Percentiles rank a stretch among this genome's conserved stretches.
phyloP scores from a whole-genome alignment of 2,329 filamentous ascomycete species.

The Sporothrix pallida region DNA sequence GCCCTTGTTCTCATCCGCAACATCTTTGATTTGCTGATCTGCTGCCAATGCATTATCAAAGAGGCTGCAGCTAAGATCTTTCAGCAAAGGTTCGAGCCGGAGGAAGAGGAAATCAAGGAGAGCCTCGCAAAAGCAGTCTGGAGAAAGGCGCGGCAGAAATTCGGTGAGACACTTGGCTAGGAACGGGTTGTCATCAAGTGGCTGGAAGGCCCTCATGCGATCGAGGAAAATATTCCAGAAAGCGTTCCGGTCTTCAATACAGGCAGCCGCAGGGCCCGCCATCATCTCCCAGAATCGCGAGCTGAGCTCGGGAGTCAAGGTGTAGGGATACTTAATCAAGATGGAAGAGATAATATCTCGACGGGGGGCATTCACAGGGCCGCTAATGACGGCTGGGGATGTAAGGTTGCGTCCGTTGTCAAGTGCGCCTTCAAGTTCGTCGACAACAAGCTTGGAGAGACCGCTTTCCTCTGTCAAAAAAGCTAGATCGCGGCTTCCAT shows the following conservation, averaged over 20 bases:
- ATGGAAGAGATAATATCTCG: conserved; percentile 64
- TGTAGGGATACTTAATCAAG: conserved; percentile 61
- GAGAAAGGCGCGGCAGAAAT: conserved; percentile 63
- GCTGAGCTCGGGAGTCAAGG: conserved; percentile 67
- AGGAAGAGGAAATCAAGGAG: conserved; percentile 67
- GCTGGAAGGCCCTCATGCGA: conserved; percentile 49
- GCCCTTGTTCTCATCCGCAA: conserved; percentile 54
- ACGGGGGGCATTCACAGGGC: conserved; percentile 57
- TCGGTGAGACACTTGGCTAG: conserved; percentile 58
- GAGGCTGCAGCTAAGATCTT: conserved; percentile 51
- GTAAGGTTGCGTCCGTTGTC: conserved; percentile 49
- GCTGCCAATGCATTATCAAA: conserved; percentile 45
- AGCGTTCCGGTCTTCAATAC: conserved; percentile 64
- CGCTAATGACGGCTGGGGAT: conserved; percentile 54
- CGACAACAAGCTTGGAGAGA: conserved; percentile 65
- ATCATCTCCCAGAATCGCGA: conserved; percentile 73
- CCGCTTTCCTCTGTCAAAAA: conserved; percentile 66
- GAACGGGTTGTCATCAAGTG: conserved; percentile 65
- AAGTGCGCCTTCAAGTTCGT: conserved; percentile 66
- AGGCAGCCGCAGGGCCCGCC: conserved; percentile 67
- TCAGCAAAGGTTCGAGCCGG: conserved; percentile 48
- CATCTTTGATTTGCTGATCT: conserved; percentile 40
- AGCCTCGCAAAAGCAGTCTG: conserved; percentile 64
- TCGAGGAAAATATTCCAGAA: conserved; percentile 70
- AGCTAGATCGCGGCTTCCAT: conserved; percentile 58